Conservation (phyloP, 139 green algal species). For the Volvox reticuliferus region DNA sequence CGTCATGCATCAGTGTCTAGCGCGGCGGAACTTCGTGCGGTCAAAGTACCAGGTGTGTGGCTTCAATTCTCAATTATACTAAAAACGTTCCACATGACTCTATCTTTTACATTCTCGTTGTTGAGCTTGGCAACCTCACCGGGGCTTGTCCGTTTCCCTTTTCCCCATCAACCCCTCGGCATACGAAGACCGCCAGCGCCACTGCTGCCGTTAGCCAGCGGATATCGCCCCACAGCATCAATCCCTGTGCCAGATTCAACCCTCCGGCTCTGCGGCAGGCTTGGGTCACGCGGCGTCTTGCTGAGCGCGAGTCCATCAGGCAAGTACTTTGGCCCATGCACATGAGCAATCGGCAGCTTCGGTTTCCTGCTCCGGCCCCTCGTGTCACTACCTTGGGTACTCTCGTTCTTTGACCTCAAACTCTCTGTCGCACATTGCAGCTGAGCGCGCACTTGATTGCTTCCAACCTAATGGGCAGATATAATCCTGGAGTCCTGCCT, state of each 20-base stretch:
- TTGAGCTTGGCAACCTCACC: too few species aligned
- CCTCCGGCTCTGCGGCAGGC: background rate
- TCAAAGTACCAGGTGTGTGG: background rate
- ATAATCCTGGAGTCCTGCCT: too few species aligned
- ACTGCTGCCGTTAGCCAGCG: slow-evolving; percentile 2
- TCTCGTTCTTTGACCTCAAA: too few species aligned
- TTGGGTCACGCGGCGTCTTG: background rate
- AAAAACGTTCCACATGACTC: too few species aligned
- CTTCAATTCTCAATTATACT: background rate
- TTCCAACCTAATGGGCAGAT: too few species aligned
- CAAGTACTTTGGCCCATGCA: background rate
- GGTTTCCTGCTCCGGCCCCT: too few species aligned
- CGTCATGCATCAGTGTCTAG: slow-evolving; percentile 16
- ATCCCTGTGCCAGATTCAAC: background rate
- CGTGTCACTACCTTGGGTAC: too few species aligned
- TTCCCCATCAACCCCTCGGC: background rate
- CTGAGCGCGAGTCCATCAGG: background rate
- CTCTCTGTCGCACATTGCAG: too few species aligned
- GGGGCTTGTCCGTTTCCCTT: too few species aligned
- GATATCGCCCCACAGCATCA: background rate
- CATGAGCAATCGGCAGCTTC: too few species aligned
- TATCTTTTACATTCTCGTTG: too few species aligned
- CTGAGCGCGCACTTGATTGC: too few species aligned
- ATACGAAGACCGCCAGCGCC: background rate
- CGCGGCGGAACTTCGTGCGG: background rate